Evolutionary conservation across 2,329 filamentous ascomycete genomes (phyloP).

Genomic region (Sporothrix euskadiensis): DNA sequence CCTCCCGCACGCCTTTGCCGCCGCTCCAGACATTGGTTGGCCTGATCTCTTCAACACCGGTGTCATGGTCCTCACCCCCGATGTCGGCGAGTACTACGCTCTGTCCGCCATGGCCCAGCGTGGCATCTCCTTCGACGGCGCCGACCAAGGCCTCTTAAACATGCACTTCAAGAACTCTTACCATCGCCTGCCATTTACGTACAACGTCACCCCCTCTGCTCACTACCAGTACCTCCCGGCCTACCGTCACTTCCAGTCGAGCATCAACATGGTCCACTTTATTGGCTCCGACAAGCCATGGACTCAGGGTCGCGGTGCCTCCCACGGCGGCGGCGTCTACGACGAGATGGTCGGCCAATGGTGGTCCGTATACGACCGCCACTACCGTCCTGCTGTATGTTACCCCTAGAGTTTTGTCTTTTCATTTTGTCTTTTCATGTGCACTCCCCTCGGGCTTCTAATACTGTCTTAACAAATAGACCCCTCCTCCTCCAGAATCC

Average conservation of each 20-base stretch:
- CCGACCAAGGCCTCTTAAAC: constrained; percentile 93
- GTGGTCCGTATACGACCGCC: constrained; percentile 92
- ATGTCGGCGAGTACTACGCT: constrained; percentile 84
- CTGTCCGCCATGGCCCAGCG: constrained; percentile 79
- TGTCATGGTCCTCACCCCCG: constrained; percentile 86
- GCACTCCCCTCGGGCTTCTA: not conserved
- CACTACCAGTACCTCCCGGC: constrained; percentile 98
- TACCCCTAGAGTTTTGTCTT: not conserved
- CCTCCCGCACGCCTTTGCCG: constrained; percentile 59
- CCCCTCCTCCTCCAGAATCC: not conserved
- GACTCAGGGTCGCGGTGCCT: constrained; percentile 62
- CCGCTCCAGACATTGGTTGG: constrained; percentile 95
- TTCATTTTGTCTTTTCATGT: not conserved
- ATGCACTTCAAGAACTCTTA: constrained; percentile 85
- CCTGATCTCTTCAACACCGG: constrained; percentile 98
- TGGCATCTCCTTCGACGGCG: constrained; percentile 93
- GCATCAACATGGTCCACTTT: constrained; percentile 90
- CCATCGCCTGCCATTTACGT: constrained; percentile 88
- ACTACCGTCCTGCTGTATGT: constrained; percentile 64
- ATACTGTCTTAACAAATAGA: not conserved
- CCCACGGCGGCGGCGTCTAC: constrained; percentile 63
- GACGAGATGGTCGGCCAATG: constrained; percentile 82
- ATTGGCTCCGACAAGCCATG: constrained; percentile 92
- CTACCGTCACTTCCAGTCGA: constrained; percentile 87
- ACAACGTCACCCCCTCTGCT: constrained; percentile 94